Conservation (phyloP, 1,139 yeast species). For the Schizosaccharomyces versatilis region DNA sequence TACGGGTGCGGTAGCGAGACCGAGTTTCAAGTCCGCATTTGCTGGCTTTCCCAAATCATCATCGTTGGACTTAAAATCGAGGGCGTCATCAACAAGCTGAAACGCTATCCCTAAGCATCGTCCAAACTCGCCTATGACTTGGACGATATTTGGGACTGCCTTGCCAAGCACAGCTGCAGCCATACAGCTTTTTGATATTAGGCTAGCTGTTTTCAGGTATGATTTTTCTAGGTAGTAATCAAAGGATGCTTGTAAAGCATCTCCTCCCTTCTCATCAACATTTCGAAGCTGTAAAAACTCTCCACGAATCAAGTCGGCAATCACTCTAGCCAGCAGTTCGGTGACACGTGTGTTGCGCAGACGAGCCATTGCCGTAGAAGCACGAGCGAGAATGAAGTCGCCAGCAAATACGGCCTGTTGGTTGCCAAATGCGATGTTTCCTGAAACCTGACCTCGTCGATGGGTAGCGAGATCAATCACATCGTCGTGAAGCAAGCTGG, state of each 20-base stretch:
- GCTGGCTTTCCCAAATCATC: constrained; percentile 79
- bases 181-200: constrained; percentile 85
- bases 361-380: constrained; percentile 86
- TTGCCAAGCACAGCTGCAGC: constrained; percentile 89
- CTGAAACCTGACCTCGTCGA: constrained; percentile 75
- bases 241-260: constrained; percentile 66
- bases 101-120: constrained; percentile 83
- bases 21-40: constrained; percentile 66
- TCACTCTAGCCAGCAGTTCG: constrained; percentile 80
- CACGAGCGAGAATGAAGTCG: constrained; percentile 81
- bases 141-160: constrained; percentile 48
- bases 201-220: constrained; percentile 78
- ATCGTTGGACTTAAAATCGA: constrained; percentile 76
- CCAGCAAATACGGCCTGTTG: constrained; percentile 97
- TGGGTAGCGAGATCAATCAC: constrained; percentile 85
- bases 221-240: constrained; percentile 90
- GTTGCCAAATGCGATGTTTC: constrained; percentile 81
- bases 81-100: constrained; percentile 71
- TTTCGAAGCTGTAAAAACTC: constrained; percentile 95
- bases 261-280: constrained; percentile 36
- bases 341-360: constrained; percentile 91
- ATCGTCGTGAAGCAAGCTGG: constrained; percentile 88
- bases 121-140: constrained; percentile 76
- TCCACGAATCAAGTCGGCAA: constrained; percentile 92
- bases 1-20: constrained; percentile 93